Conservation (phyloP, 2,329 filamentous ascomycete genomes). For the Neoarthrinium moseri region DNA sequence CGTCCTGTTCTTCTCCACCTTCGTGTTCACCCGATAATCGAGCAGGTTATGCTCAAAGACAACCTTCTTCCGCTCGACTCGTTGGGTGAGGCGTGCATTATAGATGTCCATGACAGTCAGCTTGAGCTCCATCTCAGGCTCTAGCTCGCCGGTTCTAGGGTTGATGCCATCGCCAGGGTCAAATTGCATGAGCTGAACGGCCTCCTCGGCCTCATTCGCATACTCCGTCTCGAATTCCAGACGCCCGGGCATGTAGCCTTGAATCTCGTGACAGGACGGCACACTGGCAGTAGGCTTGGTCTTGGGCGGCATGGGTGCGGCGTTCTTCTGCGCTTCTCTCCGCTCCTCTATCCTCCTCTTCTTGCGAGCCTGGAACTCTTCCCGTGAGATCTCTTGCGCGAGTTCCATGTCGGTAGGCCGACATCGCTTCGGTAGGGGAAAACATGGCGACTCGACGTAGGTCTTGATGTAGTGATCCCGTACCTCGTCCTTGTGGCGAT, state of each 20-base stretch:
- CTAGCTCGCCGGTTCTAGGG: conserved; percentile 74
- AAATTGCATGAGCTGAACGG: conserved; percentile 97
- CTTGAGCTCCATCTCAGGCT: conserved; percentile 96
- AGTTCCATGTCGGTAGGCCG: conserved; percentile 78
- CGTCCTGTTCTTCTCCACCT: conserved; percentile 88
- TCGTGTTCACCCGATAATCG: conserved; percentile 89
- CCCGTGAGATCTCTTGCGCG: conserved; percentile 77
- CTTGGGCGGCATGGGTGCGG: conserved; percentile 80
- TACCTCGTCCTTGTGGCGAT: conserved; percentile 91
- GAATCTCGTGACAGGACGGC: conserved; percentile 94
- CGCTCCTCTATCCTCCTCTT: conserved; percentile 91
- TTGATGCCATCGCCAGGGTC: conserved; percentile 94
- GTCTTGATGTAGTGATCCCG: conserved; percentile 89
- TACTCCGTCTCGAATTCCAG: conserved; percentile 97
- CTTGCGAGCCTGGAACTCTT: conserved; percentile 90
- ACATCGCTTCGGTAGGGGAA: conserved; percentile 84
- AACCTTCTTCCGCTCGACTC: conserved; percentile 92
- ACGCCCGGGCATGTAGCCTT: conserved; percentile 97
- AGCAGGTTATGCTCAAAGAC: conserved; percentile 93
- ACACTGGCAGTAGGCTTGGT: conserved; percentile 95
- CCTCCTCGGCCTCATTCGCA: conserved; percentile 96
- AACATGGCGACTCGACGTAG: conserved; percentile 79
- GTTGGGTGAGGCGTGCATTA: conserved; percentile 84
- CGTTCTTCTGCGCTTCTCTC: conserved; percentile 82
- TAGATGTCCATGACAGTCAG: conserved; percentile 98